Conservation (phyloP, 805 yeast genomes). For the Ogataea thermomethanolica region DNA sequence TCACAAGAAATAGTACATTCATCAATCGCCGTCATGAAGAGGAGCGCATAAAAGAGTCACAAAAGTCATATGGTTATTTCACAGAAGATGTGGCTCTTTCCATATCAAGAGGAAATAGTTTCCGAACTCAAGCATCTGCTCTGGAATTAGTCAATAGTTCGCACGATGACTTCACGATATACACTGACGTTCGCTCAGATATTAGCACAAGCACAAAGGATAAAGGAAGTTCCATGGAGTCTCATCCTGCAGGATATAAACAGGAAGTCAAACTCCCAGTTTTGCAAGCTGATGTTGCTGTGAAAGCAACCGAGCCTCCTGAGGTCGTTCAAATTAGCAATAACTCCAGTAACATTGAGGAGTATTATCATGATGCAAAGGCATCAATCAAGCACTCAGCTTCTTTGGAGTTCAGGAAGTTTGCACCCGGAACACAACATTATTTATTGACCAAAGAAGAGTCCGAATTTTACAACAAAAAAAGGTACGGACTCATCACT, state of each 20-base stretch:
- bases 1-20: not conserved
- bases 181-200: slow-evolving; percentile 8
- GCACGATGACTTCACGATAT: slow-evolving; percentile 14
- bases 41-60: slow-evolving; percentile 15
- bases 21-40: slow-evolving; percentile 11
- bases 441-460: slow-evolving; percentile 11
- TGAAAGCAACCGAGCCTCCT: too few relatives aligned
- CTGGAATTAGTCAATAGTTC: slow-evolving; percentile 1
- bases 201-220: too few relatives aligned
- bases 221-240: too few relatives aligned
- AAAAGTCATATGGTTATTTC: slow-evolving; percentile 17
- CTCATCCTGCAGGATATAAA: not conserved
- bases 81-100: slow-evolving; percentile 15
- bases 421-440: slow-evolving; percentile 18
- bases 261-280: too few relatives aligned
- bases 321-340: too few relatives aligned
- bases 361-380: not conserved
- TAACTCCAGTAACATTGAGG: not conserved
- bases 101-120: slow-evolving; percentile 14
- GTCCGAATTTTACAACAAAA: slow-evolving; percentile 1
- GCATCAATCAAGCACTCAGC: not conserved
- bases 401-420: slow-evolving; percentile 15
- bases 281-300: too few relatives aligned
- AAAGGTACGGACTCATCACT: slow-evolving; percentile 4
- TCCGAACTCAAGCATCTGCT: slow-evolving; percentile 12